These are phyloP conservation scores for Amoebophrya sp. DNA, from an alignment of 169 alveolate species.

Conservation along the genomic window DNA sequence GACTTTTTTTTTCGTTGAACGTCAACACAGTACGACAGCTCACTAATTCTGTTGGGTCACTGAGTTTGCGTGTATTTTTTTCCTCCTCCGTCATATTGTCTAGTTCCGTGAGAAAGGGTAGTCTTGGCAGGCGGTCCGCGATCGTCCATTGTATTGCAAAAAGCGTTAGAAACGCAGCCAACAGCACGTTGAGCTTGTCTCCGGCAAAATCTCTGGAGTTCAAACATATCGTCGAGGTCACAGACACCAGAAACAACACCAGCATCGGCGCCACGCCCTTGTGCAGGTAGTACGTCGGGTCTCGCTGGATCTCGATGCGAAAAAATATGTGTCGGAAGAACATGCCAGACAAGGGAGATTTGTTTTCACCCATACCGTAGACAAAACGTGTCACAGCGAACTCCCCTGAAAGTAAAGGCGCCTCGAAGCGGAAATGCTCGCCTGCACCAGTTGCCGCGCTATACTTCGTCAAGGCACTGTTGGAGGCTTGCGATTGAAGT, in stretches of 20 bases:
- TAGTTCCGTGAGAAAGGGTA: conserved; percentile 10
- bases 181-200: not conserved
- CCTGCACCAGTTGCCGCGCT: not conserved
- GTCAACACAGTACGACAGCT: too few species aligned
- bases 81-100: too few species aligned
- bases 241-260: not conserved
- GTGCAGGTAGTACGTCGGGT: not conserved
- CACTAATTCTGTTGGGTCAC: too few species aligned
- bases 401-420: not conserved
- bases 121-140: conserved; percentile 17
- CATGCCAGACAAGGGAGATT: not conserved
- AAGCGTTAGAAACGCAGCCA: not conserved
- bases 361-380: not conserved
- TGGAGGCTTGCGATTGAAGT: not conserved
- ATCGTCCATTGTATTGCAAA: not conserved
- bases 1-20: too few species aligned
- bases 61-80: too few species aligned
- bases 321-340: not conserved
- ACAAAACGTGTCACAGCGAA: not conserved
- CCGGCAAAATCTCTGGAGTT: not conserved
- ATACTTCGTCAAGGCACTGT: not conserved
- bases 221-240: not conserved
- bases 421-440: conserved; percentile 25
- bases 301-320: not conserved
- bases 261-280: conserved; percentile 20